Conservation (phyloP, 2,329 filamentous ascomycete species). For the Pseudogymnoascus sp. region DNA sequence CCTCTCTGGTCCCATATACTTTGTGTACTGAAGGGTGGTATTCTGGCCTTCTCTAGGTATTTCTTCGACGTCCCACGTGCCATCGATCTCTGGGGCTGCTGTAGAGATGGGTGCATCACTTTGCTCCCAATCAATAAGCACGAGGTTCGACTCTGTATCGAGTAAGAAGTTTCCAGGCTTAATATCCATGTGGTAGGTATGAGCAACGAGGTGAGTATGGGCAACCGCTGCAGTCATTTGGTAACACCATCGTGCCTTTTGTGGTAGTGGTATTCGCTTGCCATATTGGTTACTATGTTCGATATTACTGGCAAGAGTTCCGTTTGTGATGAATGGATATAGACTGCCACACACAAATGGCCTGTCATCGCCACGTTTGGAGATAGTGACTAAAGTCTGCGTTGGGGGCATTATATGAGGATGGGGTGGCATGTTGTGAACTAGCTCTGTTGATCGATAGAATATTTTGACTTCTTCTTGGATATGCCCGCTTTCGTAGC, state of each 20-base stretch:
- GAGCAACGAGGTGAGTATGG: neutral
- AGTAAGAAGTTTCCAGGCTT: slow-evolving; percentile 26
- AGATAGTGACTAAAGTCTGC: neutral
- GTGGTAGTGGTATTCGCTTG: neutral
- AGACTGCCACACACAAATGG: neutral
- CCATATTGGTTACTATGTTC: neutral
- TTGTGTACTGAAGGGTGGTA: neutral
- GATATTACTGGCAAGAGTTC: neutral
- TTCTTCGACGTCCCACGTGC: neutral
- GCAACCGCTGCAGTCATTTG: neutral
- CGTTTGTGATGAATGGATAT: neutral
- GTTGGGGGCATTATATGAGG: neutral
- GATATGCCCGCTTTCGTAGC: neutral
- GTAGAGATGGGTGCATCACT: slow-evolving; percentile 19
- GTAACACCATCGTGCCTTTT: neutral
- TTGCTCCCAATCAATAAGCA: slow-evolving; percentile 24
- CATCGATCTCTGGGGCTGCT: slow-evolving; percentile 3
- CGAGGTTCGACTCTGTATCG: slow-evolving; percentile 13
- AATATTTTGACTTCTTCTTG: neutral
- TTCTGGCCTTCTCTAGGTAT: neutral
- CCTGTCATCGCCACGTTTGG: neutral
- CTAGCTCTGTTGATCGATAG: neutral
- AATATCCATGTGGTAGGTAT: slow-evolving; percentile 26
- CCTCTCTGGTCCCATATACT: neutral
- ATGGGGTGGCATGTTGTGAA: neutral